These are phyloP conservation scores for Trichoderma koningiopsis DNA, from an alignment of 2,329 filamentous ascomycete genomes.

Conservation along the genomic window DNA sequence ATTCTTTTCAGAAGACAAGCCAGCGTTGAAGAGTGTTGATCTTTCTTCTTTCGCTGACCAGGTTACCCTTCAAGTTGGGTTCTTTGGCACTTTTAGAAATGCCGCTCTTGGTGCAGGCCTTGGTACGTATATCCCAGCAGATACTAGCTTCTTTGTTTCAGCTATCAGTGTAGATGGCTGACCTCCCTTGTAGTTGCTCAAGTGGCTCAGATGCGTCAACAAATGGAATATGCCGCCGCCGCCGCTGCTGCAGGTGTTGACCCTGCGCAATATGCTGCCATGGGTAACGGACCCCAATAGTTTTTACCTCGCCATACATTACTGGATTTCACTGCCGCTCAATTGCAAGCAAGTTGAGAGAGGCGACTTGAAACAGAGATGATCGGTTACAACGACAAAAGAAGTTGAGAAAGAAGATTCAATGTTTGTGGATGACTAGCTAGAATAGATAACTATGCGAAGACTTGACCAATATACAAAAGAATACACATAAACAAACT, in stretches of 20 bases:
- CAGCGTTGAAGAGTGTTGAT: not conserved
- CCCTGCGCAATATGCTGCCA: not conserved
- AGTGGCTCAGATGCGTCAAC: not conserved
- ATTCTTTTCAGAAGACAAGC: not conserved
- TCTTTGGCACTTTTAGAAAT: constrained; percentile 5
- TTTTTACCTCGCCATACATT: not conserved
- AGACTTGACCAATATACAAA: not conserved
- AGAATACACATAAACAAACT: not conserved
- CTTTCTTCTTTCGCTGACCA: not conserved
- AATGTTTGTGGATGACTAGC: not conserved
- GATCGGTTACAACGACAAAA: not conserved
- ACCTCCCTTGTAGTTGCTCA: not conserved
- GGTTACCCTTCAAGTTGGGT: constrained; percentile 6
- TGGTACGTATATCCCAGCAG: not conserved
- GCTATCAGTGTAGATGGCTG: not conserved
- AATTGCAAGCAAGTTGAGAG: not conserved
- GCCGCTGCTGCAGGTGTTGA: no score
- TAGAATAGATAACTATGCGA: not conserved
- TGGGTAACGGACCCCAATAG: not conserved
- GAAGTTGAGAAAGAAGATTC: not conserved
- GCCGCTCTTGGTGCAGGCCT: not conserved
- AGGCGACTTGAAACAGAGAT: not conserved
- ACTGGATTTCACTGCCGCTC: not conserved
- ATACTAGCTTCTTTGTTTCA: not conserved
- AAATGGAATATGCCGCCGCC: not conserved